Evolutionary conservation across 1,139 yeast species (phyloP).

Genomic region (Candida sojae): DNA sequence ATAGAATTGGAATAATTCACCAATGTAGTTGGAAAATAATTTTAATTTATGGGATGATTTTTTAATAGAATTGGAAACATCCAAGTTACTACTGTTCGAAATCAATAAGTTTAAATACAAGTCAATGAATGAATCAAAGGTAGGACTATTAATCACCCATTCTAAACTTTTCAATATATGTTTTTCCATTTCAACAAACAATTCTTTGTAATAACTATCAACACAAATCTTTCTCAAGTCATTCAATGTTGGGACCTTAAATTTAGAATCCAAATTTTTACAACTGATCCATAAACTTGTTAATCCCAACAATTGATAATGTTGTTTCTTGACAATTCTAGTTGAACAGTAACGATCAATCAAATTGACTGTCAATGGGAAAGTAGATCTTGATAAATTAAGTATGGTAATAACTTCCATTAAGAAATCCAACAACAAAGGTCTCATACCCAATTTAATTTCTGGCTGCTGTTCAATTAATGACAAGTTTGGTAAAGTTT

Average conservation of each 20-base stretch:
- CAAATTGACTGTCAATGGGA: conserved; percentile 54
- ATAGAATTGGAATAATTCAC: conserved; percentile 67
- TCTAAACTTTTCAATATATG: conserved; percentile 59
- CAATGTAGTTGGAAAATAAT: conserved; percentile 57
- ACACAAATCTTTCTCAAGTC: conserved; percentile 64
- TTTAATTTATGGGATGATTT: conserved; percentile 46
- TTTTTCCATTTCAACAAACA: conserved; percentile 69
- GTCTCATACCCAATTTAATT: conserved; percentile 51
- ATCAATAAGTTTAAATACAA: conserved; percentile 40
- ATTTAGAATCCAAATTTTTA: conserved; percentile 69
- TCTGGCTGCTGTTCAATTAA: conserved; percentile 55
- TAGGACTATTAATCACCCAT: conserved; percentile 59
- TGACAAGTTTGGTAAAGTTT: conserved; percentile 37
- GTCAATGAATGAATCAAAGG: conserved; percentile 65
- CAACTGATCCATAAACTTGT: conserved; percentile 76
- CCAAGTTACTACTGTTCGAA: conserved; percentile 17
- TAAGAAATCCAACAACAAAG: conserved; percentile 51
- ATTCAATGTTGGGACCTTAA: conserved; percentile 59
- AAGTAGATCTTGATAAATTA: conserved; percentile 50
- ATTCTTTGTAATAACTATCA: conserved; percentile 56
- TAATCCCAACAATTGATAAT: conserved; percentile 68
- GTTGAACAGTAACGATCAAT: conserved; percentile 55
- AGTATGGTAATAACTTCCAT: conserved; percentile 56
- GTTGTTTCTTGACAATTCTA: conserved; percentile 52
- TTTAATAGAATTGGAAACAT: conserved; percentile 26